Evolutionary conservation across 345 rosid species (phyloP), one percentile per base, ranked within the genome.

Genomic region (Rhodamnia argentea): DNA sequence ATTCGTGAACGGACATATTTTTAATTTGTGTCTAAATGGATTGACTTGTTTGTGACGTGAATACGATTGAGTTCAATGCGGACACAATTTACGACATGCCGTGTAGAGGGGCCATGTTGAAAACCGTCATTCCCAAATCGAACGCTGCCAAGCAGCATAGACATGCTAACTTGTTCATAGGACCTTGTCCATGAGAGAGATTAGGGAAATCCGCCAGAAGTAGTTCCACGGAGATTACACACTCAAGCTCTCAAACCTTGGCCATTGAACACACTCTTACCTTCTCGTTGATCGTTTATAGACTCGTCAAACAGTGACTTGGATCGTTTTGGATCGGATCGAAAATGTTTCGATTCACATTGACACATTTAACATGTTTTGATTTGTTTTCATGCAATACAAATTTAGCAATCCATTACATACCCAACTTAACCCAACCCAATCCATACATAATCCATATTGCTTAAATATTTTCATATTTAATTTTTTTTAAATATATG

Each of bases 21-120:
- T 2, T 27, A 27, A 60, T 14, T n/a, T 14, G 74, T 60, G 74
- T 27, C 37, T 60, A 60, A 27, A 27, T 29, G 20, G 40, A 27
- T 62, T 62, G 22, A 62, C 75, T 27, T 27, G 40, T 62, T 27
- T 27, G 3, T 27, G 22, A 14, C 40, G 1, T 27, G 20, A 14
- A 62, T 3, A 27, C 70, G 2, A 59, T 59, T n/a, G 70, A 59
- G 70, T 59, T 59, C 32, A 59, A n/a, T 59, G 70, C 6, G 32
- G 32, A 3, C 4, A 59, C 4, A 5, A 62, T 62, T 62, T 20
- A 62, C 75, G 27, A 29, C 20, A 27, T 1, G 11, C 75, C 11
- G 0, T 9, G 8, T 14, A 14, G 22, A 32, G 29, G 22, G 40
- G 75, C 27, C 10, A 0, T 27, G 37, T 13, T 18, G 0, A 62